phyloP scores from a whole-genome alignment of 805 yeast genomes.

The Candida rishiriensis region DNA sequence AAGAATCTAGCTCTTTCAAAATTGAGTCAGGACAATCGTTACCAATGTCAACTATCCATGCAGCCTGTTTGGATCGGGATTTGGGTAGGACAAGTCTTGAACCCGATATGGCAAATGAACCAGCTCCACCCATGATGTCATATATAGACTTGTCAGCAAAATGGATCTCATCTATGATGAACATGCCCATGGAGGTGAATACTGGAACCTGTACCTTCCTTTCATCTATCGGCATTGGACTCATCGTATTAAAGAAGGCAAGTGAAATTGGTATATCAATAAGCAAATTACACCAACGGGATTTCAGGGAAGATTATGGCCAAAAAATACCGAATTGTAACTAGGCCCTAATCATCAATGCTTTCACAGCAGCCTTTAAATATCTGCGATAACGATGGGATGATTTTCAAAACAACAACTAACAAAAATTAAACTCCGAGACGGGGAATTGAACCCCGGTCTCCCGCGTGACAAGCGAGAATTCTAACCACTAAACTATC shows the following conservation, averaged over 20 bases:
- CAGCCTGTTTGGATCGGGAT: slow-evolving; percentile 33
- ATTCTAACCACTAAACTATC: slow-evolving; percentile 40
- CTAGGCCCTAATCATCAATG: background rate
- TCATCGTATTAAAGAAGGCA: background rate
- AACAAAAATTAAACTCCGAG: slow-evolving; percentile 26
- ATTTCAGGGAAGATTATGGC: too few species aligned
- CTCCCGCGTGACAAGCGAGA: slow-evolving; percentile 42
- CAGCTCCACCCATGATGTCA: slow-evolving; percentile 86
- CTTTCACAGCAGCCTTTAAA: background rate
- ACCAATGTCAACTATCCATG: slow-evolving; percentile 79
- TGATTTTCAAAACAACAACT: background rate
- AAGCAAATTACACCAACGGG: background rate
- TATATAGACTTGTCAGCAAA: slow-evolving; percentile 38
- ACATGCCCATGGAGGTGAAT: slow-evolving; percentile 78
- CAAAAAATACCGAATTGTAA: too few species aligned
- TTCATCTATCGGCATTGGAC: background rate
- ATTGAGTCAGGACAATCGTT: slow-evolving; percentile 60
- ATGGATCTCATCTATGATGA: slow-evolving; percentile 82
- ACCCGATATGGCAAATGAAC: slow-evolving; percentile 75
- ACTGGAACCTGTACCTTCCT: slow-evolving; percentile 14
- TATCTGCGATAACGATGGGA: background rate
- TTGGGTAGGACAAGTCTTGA: slow-evolving; percentile 51
- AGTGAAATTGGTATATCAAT: background rate
- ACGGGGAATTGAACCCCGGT: slow-evolving; percentile 42
- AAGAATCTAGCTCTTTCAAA: slow-evolving; percentile 41